phyloP scores from a whole-genome alignment of 176 grass and related monocot species.

The Coix lacrymajobi region DNA sequence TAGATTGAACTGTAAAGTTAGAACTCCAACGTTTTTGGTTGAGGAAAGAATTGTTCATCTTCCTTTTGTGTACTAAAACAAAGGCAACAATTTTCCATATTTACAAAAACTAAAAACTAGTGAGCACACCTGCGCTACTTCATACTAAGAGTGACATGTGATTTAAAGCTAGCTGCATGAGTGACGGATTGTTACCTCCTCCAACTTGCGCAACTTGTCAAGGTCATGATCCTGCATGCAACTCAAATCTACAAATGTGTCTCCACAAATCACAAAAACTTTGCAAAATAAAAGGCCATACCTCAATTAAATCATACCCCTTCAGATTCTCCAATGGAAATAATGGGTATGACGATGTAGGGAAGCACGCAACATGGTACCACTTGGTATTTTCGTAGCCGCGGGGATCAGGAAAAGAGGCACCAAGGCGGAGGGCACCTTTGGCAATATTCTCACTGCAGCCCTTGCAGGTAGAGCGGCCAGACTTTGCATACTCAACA shows the following conservation, averaged over 20 bases:
- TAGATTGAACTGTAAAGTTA: not conserved
- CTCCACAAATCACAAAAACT: not conserved
- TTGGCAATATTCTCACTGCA: constrained; percentile 33
- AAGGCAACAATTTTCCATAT: not conserved
- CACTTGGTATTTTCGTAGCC: constrained; percentile 56
- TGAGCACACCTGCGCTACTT: not conserved
- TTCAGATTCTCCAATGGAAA: constrained; percentile 39
- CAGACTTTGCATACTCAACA: constrained; percentile 44
- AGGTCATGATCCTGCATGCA: not conserved
- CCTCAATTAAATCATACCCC: constrained; percentile 56
- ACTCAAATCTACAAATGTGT: constrained; percentile 2
- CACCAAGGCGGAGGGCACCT: constrained; percentile 38
- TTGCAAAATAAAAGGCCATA: not conserved
- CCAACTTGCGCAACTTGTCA: constrained; percentile 13
- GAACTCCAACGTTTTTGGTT: not conserved
- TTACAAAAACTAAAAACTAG: constrained; percentile 3
- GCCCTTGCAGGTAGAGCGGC: constrained; percentile 30
- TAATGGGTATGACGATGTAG: constrained; percentile 15
- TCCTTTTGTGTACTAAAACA: not conserved
- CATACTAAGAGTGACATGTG: not conserved
- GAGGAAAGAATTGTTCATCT: not conserved
- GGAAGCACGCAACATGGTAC: constrained; percentile 67
- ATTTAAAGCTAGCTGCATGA: constrained; percentile 10
- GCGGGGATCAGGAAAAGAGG: constrained; percentile 34
- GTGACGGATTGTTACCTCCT: constrained; percentile 15